Conservation (phyloP, 495 filamentous ascomycete species). For the Mytilinidion resinicola region DNA sequence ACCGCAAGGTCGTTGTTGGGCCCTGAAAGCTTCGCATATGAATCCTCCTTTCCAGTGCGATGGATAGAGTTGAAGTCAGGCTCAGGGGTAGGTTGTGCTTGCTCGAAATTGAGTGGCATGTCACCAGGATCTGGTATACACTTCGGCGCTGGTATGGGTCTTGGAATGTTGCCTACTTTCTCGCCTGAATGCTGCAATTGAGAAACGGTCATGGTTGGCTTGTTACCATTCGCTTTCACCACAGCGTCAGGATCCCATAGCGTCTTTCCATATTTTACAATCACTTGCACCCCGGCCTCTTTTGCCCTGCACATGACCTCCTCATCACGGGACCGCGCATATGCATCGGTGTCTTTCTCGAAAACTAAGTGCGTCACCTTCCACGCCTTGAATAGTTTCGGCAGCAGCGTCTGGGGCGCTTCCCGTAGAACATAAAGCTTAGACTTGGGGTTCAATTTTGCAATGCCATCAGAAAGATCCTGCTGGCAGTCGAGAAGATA, state of each 20-base stretch:
- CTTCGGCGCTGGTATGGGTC: slow-evolving; percentile 49
- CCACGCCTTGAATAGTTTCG: slow-evolving; percentile 63
- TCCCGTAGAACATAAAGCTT: slow-evolving; percentile 63
- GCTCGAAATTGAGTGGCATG: slow-evolving; percentile 49
- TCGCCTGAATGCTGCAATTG: slow-evolving; percentile 47
- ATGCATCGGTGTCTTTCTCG: slow-evolving; percentile 67
- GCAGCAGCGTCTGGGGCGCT: slow-evolving; percentile 58
- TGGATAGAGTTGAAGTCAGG: slow-evolving; percentile 52
- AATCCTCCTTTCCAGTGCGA: slow-evolving; percentile 43
- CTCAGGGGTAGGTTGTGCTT: slow-evolving; percentile 37
- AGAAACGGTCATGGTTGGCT: slow-evolving; percentile 62
- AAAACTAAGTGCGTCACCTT: slow-evolving; percentile 64
- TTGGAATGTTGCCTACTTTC: slow-evolving; percentile 48
- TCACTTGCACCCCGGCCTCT: slow-evolving; percentile 57
- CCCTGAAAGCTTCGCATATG: slow-evolving; percentile 53
- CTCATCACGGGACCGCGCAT: slow-evolving; percentile 55
- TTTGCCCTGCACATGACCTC: slow-evolving; percentile 49
- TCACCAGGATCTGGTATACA: slow-evolving; percentile 56
- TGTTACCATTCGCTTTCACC: slow-evolving; percentile 54
- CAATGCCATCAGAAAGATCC: slow-evolving; percentile 56
- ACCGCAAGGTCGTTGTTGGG: slow-evolving; percentile 56
- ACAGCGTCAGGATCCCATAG: slow-evolving; percentile 63
- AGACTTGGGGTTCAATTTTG: slow-evolving; percentile 54
- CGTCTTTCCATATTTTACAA: slow-evolving; percentile 53
- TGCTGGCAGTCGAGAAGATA: slow-evolving; percentile 61